A percentile compares a stretch with the other conserved stretches of the same genome.
phyloP scores from a whole-genome alignment of 495 filamentous ascomycete species.

The Jackrogersella multiformis region DNA sequence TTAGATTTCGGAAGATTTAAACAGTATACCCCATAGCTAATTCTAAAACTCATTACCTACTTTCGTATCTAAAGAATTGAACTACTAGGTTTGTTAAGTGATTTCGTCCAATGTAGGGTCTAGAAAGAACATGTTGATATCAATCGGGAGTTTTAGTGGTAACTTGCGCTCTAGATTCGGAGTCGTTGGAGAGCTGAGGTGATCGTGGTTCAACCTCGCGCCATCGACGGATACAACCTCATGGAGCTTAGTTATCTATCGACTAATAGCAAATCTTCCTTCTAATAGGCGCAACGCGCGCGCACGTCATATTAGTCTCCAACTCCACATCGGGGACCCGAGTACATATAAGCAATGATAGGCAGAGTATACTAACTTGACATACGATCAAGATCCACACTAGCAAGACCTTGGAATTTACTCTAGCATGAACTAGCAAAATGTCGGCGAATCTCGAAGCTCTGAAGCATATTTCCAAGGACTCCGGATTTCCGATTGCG shows the following conservation, averaged over 20 bases:
- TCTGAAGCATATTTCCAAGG: conserved; percentile 49
- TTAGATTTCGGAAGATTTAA: background rate
- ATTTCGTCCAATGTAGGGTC: background rate
- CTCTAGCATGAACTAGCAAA: background rate
- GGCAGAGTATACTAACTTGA: background rate
- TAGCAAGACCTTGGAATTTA: background rate
- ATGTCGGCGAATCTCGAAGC: conserved; percentile 48
- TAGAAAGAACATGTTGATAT: background rate
- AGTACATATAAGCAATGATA: conserved; percentile 16
- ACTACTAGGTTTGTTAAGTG: background rate
- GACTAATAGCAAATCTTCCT: background rate
- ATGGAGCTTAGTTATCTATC: conserved; percentile 27
- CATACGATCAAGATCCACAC: background rate
- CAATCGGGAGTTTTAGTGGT: conserved; percentile 13
- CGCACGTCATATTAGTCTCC: conserved; percentile 40
- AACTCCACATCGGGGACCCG: conserved; percentile 11
- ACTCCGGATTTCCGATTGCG: conserved; percentile 51
- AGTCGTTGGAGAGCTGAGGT: conserved; percentile 25
- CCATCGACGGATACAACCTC: conserved; percentile 34
- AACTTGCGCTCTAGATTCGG: background rate
- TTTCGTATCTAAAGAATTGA: background rate
- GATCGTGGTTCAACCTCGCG: conserved; percentile 21
- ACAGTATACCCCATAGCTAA: background rate
- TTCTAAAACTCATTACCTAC: background rate
- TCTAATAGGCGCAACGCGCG: conserved; percentile 24